Evolutionary conservation across 768 basidiomycete species (phyloP).

Genomic region (Lactarius hatsudake): DNA sequence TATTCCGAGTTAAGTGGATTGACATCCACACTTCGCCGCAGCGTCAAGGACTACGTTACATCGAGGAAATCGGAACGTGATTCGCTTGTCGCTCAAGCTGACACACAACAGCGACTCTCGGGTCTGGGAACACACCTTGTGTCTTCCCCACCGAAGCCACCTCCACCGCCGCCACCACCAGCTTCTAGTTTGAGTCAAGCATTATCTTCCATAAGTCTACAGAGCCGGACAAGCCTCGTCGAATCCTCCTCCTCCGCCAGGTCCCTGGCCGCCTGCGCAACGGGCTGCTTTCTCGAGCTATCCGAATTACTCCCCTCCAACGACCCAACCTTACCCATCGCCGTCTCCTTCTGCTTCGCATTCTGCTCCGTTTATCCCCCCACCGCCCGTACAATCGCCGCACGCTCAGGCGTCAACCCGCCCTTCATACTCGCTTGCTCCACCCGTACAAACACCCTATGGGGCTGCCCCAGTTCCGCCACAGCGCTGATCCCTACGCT

Average conservation of each 20-base stretch:
- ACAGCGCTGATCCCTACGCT: conserved; percentile 28
- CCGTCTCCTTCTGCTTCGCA: conserved; percentile 22
- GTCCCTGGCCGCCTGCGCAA: conserved; percentile 30
- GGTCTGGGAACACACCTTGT: conserved; percentile 33
- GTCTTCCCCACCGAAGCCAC: conserved; percentile 37
- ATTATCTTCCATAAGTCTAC: conserved; percentile 57
- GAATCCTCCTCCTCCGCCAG: conserved; percentile 35
- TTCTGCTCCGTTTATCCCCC: conserved; percentile 21
- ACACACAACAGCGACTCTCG: conserved; percentile 64
- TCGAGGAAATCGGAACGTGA: conserved; percentile 70
- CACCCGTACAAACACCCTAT: conserved; percentile 20
- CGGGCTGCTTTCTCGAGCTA: conserved; percentile 14
- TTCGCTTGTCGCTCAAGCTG: conserved; percentile 61
- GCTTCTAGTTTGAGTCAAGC: conserved; percentile 42
- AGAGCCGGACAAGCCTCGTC: conserved; percentile 34
- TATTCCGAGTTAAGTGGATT: conserved; percentile 77
- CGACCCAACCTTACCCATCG: conserved; percentile 18
- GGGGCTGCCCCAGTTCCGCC: conserved; percentile 31
- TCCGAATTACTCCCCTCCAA: conserved; percentile 19
- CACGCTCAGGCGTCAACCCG: conserved; percentile 16
- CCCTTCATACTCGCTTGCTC: conserved; percentile 11
- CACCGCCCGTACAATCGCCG: conserved; percentile 29
- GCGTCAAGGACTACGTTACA: conserved; percentile 59
- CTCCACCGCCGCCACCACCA: conserved; percentile 28
- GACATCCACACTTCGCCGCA: conserved; percentile 52